These are phyloP conservation scores for Citrus mangshanensis DNA, from an alignment of 345 rosid genomes.

Conservation along the genomic window DNA sequence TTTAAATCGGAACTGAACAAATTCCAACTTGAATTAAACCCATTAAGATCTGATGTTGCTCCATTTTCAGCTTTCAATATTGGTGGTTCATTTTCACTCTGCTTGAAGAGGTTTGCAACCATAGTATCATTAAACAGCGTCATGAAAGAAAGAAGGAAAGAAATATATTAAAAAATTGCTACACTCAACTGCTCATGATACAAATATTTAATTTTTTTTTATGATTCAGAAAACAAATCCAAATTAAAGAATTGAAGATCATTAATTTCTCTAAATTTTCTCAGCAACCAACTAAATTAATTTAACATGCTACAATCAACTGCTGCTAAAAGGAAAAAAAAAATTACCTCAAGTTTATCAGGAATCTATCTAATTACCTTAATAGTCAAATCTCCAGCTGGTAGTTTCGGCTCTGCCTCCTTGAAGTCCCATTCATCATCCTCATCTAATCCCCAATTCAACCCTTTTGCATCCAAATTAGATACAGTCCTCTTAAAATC, in stretches of 20 bases:
- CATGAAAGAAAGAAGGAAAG: not conserved
- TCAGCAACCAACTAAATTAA: conserved; percentile 20
- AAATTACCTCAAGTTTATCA: not conserved
- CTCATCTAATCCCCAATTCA: conserved; percentile 13
- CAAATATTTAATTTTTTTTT: not conserved
- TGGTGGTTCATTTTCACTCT: conserved; percentile 13
- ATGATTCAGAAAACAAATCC: not conserved
- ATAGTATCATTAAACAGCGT: conserved; percentile 4
- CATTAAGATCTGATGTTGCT: conserved; percentile 9
- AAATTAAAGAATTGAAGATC: not conserved
- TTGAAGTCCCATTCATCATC: conserved; percentile 44
- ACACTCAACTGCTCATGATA: not conserved
- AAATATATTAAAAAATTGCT: no score
- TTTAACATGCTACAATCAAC: conserved; percentile 9
- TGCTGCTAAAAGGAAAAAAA: not conserved
- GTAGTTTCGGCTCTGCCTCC: conserved; percentile 22
- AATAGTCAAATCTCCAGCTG: conserved; percentile 3
- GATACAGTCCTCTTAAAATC: conserved; percentile 8
- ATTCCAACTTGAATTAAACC: conserved; percentile 33
- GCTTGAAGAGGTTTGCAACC: conserved; percentile 5
- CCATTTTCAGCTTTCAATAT: conserved; percentile 25
- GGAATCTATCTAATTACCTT: conserved; percentile 28
- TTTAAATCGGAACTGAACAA: conserved; percentile 23
- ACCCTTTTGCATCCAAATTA: conserved; percentile 23
- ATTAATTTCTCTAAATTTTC: not conserved